Percentiles rank a stretch among this genome's conserved stretches.
These are phyloP conservation scores for Astrocystis sublimbata DNA, from an alignment of 495 filamentous ascomycete genomes.

Conservation along the genomic window DNA sequence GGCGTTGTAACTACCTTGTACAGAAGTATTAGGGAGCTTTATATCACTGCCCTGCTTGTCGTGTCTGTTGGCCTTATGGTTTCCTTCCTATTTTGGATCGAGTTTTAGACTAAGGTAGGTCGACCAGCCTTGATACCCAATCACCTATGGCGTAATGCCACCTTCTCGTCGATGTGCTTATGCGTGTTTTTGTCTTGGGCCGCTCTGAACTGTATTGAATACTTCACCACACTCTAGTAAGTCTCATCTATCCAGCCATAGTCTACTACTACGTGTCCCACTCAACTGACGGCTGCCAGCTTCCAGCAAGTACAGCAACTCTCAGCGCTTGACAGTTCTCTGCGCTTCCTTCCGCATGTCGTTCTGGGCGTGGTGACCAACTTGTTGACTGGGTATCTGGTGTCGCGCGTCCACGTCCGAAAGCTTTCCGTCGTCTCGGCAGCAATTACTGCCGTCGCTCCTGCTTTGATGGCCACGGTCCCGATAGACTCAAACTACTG, in stretches of 20 bases:
- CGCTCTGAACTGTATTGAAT: conserved; percentile 51
- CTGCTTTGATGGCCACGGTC: conserved; percentile 52
- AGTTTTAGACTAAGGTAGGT: conserved; percentile 42
- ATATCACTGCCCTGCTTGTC: conserved; percentile 39
- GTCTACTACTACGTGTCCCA: too few species aligned
- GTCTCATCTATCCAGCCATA: too few species aligned
- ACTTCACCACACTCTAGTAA: conserved; percentile 50
- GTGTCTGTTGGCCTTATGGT: conserved; percentile 45
- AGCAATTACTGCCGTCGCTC: conserved; percentile 45
- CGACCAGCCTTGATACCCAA: conserved; percentile 52
- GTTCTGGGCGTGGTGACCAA: conserved; percentile 35
- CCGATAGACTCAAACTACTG: conserved; percentile 53
- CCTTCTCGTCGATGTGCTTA: conserved; percentile 50
- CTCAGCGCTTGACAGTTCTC: background rate
- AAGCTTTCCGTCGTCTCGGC: background rate
- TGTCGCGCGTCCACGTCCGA: background rate
- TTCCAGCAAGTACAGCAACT: conserved; percentile 50
- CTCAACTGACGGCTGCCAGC: background rate
- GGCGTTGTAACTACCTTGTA: conserved; percentile 9
- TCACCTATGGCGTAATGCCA: conserved; percentile 50
- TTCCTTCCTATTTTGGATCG: conserved; percentile 49
- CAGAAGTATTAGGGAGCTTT: conserved; percentile 30
- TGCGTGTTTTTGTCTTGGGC: conserved; percentile 56
- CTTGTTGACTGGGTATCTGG: background rate
- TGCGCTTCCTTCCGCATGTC: conserved; percentile 52